Evolutionary conservation across 1,284 basidiomycete genomes (phyloP).

Genomic region (Megacollybia platyphylla): DNA sequence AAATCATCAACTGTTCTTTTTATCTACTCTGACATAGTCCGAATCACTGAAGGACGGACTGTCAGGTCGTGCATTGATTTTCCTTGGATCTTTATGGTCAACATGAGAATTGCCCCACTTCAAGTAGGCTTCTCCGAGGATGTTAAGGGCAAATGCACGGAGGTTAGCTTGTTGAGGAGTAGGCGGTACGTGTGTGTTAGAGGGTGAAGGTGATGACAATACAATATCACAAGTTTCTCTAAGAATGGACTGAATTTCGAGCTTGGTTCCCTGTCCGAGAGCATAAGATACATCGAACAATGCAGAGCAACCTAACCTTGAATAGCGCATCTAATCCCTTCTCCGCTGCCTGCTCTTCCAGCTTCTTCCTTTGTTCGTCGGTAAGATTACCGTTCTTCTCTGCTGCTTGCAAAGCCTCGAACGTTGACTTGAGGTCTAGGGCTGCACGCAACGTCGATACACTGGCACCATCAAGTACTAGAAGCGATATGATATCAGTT

Average conservation of each 20-base stretch:
- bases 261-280: slow-evolving; percentile 67
- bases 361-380: slow-evolving; percentile 77
- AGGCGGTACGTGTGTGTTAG: background rate
- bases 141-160: slow-evolving; percentile 72
- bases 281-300: slow-evolving; percentile 1
- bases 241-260: slow-evolving; percentile 90
- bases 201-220: slow-evolving; percentile 48
- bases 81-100: background rate
- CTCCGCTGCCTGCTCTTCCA: slow-evolving; percentile 95
- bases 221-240: slow-evolving; percentile 89
- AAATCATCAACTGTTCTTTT: background rate
- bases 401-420: slow-evolving; percentile 89
- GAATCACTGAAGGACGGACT: background rate
- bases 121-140: slow-evolving; percentile 57
- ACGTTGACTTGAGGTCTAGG: slow-evolving; percentile 88
- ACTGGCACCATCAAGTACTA: slow-evolving; percentile 22
- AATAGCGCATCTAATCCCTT: slow-evolving; percentile 90
- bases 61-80: background rate
- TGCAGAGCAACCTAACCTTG: slow-evolving; percentile 41
- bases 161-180: slow-evolving; percentile 28
- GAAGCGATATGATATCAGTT: slow-evolving; percentile 1
- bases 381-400: slow-evolving; percentile 79
- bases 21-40: slow-evolving; percentile 2
- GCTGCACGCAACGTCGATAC: slow-evolving; percentile 84
- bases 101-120: background rate